These are phyloP conservation scores for Cercospora citrullina DNA, from an alignment of 2,329 filamentous ascomycete genomes.

Conservation along the genomic window DNA sequence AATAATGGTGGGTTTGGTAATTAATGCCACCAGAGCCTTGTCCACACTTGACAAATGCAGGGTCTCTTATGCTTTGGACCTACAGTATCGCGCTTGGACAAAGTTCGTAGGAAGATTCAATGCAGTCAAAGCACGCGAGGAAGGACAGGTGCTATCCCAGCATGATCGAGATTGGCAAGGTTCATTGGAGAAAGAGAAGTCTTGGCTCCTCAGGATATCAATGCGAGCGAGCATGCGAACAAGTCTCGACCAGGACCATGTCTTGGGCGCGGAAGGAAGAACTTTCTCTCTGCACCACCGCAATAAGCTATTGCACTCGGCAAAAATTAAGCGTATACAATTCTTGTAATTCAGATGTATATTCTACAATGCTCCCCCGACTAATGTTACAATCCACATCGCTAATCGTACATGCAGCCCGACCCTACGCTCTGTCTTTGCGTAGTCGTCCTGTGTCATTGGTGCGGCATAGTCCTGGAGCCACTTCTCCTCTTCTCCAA, in stretches of 20 bases:
- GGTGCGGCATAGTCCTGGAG: constrained; percentile 70
- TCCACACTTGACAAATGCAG: neutral
- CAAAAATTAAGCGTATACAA: neutral
- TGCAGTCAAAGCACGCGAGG: neutral
- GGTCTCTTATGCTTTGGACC: neutral
- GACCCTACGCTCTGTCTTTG: constrained; percentile 77
- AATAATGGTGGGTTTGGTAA: neutral
- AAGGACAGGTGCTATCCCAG: neutral
- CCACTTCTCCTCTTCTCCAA: constrained; percentile 80
- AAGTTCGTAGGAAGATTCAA: neutral
- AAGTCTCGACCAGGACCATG: neutral
- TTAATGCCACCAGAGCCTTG: neutral
- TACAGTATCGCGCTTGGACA: neutral
- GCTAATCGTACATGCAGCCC: constrained; percentile 80
- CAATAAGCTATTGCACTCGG: neutral
- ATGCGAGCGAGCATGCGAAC: neutral
- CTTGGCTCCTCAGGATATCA: neutral
- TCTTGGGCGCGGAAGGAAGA: neutral
- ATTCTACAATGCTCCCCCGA: constrained; percentile 78
- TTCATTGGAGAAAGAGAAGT: neutral
- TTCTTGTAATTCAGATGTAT: neutral
- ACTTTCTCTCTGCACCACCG: neutral
- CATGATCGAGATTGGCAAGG: neutral
- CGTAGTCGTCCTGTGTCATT: constrained; percentile 75
- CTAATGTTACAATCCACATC: constrained; percentile 87